Evolutionary conservation across 768 basidiomycete species (phyloP).

Genomic region (Auricularia heimuer): DNA sequence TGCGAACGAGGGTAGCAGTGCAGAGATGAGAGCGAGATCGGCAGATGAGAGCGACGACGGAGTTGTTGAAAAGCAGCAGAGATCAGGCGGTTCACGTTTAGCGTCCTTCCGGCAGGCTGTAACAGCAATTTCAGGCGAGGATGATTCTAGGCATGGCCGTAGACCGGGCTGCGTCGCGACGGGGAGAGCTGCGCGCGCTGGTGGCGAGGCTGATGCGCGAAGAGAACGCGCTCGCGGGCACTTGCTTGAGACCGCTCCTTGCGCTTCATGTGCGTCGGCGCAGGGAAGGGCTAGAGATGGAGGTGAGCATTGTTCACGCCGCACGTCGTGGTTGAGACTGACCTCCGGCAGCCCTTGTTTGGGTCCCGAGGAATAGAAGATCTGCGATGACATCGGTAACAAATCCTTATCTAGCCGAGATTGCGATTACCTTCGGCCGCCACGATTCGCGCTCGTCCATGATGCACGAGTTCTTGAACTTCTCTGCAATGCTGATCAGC

Average conservation of each 20-base stretch:
- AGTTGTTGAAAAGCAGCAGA: too few species aligned
- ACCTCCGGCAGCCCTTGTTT: conserved; percentile 59
- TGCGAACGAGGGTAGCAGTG: too few species aligned
- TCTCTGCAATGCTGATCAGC: conserved; percentile 26
- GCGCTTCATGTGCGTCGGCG: conserved; percentile 68
- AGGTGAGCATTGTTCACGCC: conserved; percentile 5
- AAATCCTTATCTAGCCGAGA: neutral
- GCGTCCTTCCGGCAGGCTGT: neutral
- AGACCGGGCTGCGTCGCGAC: neutral
- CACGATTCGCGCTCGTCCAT: conserved; percentile 81
- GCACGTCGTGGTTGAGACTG: neutral
- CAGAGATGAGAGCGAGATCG: too few species aligned
- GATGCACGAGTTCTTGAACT: conserved; percentile 85
- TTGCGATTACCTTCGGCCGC: conserved; percentile 63
- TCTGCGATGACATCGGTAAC: conserved; percentile 1
- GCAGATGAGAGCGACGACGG: too few species aligned
- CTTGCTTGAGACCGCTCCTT: conserved; percentile 79
- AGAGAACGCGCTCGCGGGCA: conserved; percentile 3
- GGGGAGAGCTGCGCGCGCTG: neutral
- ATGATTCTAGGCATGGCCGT: neutral
- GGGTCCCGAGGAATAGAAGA: conserved; percentile 53
- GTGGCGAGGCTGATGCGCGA: neutral
- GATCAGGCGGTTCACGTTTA: too few species aligned
- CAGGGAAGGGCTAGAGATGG: conserved; percentile 47
- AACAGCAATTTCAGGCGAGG: neutral